Conservation (phyloP, 2,329 filamentous ascomycete species). For the Exophiala aquamarina region DNA sequence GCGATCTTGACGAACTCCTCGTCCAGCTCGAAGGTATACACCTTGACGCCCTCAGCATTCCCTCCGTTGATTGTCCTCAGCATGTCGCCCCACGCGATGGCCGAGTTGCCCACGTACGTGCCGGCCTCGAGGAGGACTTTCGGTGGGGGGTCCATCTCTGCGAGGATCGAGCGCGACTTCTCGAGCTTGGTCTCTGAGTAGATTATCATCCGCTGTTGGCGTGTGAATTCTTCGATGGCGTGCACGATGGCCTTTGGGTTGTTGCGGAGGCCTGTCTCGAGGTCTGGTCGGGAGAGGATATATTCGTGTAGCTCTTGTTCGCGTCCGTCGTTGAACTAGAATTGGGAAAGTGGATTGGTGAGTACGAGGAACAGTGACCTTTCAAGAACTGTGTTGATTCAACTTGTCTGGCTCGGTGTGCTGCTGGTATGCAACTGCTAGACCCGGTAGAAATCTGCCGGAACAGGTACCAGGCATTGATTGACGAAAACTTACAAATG, state of each 20-base stretch:
- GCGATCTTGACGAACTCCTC: constrained; percentile 27
- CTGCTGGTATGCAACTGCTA: no score
- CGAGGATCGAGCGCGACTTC: constrained; percentile 26
- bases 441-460: no score
- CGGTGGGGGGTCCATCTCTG: constrained; percentile 29
- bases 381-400: no score
- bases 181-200: constrained; percentile 33
- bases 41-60: constrained; percentile 26
- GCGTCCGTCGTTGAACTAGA: constrained; percentile 5
- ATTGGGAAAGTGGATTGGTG: no score
- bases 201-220: constrained; percentile 35
- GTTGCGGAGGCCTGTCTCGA: constrained; percentile 11
- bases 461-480: no score
- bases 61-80: constrained; percentile 28
- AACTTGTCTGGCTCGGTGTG: no score
- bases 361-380: no score
- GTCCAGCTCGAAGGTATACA: constrained; percentile 41
- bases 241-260: constrained; percentile 32
- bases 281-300: constrained; percentile 2
- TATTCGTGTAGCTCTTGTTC: constrained; percentile 2
- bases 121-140: constrained; percentile 38
- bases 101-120: constrained; percentile 39
- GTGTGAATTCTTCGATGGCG: constrained; percentile 35
- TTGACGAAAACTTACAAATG: no score
- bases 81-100: constrained; percentile 31